Conservation (phyloP, 139 green algal genomes). For the Chlamydomonas sphaeroides region DNA sequence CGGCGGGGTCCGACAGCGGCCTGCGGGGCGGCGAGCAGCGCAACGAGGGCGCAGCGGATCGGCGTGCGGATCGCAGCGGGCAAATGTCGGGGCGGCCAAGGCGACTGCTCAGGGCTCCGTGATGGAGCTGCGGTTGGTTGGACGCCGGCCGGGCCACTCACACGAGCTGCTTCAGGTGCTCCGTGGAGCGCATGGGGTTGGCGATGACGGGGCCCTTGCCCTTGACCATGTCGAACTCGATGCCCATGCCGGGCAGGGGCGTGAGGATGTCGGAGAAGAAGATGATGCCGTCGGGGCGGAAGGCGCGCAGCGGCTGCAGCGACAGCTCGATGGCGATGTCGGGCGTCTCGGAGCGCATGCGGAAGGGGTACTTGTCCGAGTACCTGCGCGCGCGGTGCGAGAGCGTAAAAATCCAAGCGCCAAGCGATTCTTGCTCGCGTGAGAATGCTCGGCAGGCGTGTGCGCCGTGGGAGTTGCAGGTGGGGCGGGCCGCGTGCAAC, state of each 20-base stretch:
- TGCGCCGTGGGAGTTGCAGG: too few species aligned
- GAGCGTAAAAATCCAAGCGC: too few species aligned
- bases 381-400: too few species aligned
- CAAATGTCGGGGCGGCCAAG: too few species aligned
- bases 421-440: too few species aligned
- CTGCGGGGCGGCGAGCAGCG: not conserved
- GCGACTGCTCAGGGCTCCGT: too few species aligned
- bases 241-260: slow-evolving; percentile 93
- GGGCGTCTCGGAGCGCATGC: slow-evolving; percentile 94
- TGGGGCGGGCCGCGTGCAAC: too few species aligned
- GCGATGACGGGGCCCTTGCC: slow-evolving; percentile 75
- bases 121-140: too few species aligned
- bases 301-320: slow-evolving; percentile 94
- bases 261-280: slow-evolving; percentile 99
- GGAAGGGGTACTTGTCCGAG: slow-evolving; percentile 93
- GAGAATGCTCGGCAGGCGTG: too few species aligned
- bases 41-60: too few species aligned
- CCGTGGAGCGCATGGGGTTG: slow-evolving; percentile 56
- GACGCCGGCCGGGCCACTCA: not conserved
- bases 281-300: slow-evolving; percentile 96
- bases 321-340: slow-evolving; percentile 88
- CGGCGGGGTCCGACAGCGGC: slow-evolving; percentile 81
- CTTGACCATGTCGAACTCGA: slow-evolving; percentile 99
- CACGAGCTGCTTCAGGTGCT: slow-evolving; percentile 29
- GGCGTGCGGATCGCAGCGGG: too few species aligned